Evolutionary conservation across 1,284 basidiomycete genomes (phyloP).

Genomic region (Hemileia vastatrix): DNA sequence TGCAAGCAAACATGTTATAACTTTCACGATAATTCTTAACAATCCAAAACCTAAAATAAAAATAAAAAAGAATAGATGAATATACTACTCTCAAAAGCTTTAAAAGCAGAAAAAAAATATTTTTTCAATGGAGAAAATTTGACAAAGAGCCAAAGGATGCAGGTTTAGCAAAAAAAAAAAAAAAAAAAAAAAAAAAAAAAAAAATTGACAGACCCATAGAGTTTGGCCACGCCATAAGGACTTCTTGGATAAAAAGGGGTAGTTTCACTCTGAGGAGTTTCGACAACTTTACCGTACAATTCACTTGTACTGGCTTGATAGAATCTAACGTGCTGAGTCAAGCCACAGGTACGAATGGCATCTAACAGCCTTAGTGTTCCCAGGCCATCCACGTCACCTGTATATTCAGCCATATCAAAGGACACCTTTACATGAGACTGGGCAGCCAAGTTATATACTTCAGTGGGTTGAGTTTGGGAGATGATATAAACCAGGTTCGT

Average conservation of each 20-base stretch:
- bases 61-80: background rate
- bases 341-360: constrained; percentile 79
- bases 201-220: constrained; percentile 49
- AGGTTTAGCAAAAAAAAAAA: constrained; percentile 32
- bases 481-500: constrained; percentile 90
- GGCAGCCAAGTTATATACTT: constrained; percentile 91
- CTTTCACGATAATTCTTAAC: constrained; percentile 73
- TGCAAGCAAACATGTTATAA: constrained; percentile 74
- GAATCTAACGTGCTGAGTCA: constrained; percentile 74
- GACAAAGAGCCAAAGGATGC: background rate
- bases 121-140: too few relatives aligned
- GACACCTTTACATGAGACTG: constrained; percentile 94
- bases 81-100: too few relatives aligned
- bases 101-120: too few relatives aligned
- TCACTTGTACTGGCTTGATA: constrained; percentile 88
- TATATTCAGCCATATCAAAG: constrained; percentile 95
- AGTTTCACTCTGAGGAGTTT: constrained; percentile 78
- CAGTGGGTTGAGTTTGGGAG: constrained; percentile 73
- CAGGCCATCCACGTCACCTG: constrained; percentile 80
- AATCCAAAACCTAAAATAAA: constrained; percentile 67
- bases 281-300: constrained; percentile 82
- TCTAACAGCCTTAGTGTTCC: constrained; percentile 84
- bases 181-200: constrained; percentile 33
- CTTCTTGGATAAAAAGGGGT: constrained; percentile 88
- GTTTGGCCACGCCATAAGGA: constrained; percentile 82